Evolutionary conservation across 805 yeast genomes (phyloP), one percentile per base, ranked within the genome.

Genomic region (Vanderwaltozyma polyspora): DNA sequence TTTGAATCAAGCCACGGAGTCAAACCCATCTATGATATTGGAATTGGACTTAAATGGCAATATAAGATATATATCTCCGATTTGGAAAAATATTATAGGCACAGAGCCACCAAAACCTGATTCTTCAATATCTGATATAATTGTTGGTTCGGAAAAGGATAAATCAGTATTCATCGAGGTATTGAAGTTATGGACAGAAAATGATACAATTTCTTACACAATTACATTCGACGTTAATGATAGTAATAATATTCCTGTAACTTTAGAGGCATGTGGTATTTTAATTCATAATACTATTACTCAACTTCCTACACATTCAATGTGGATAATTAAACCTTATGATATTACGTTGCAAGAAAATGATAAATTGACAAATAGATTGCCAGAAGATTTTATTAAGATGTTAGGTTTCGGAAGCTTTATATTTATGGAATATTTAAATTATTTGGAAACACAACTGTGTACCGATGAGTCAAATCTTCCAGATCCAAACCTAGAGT

Each of bases 241-340:
- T 25, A 34, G 33, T 8, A 34, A 76, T 46, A 80, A 79, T 6
- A 74, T 69, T 8, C 60, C 70, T 12, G 70, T 78, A 7, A 89
- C 83, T 44, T 62, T 87, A 26, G 97, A 89, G 55, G 97, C 95
- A 1, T 96, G 89, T 51, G 98, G 98, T 3, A 79, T 91, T 8
- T 56, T 89, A 15, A 78, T 91, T 7, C 80, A 75, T 42, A 81
- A 79, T 49, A 55, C 66, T 3, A 60, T 62, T 25, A 66, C 76
- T 0, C 64, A 68, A 12, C 52, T 68, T 25, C 87, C 89, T 1
- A 66, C 79, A 0, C 93, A 85, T 55, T 76, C 95, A 1, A 82
- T 91, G 82, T 89, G 97, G 97, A 76, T 89, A 4, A 67, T 91
- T 5, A 79, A 82, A 46, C 94, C 93, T 3, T 42, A 34, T 25